Percentiles rank a stretch among this genome's conserved stretches.
Conservation (phyloP, 1,139 yeast species). For the Blastobotrys apis region DNA sequence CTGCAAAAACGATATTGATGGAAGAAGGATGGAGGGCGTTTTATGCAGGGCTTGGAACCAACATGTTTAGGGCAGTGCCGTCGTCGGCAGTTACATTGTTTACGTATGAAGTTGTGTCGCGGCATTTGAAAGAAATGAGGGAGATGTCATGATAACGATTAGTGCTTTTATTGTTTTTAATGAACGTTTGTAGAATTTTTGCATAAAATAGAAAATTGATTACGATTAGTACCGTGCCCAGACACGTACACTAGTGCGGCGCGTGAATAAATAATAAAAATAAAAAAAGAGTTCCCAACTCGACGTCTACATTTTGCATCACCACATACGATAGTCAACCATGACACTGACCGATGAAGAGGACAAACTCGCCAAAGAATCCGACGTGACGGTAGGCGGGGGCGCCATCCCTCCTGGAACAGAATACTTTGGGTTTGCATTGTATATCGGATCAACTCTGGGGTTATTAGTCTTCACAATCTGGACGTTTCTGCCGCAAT, state of each 20-base stretch:
- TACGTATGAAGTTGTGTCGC: slow-evolving; percentile 83
- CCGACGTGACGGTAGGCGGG: slow-evolving; percentile 71
- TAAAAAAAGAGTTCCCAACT: no score
- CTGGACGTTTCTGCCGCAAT: slow-evolving; percentile 69
- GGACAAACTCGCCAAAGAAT: slow-evolving; percentile 54
- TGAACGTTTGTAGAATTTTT: no score
- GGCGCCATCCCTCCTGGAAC: slow-evolving; percentile 59
- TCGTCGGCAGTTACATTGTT: slow-evolving; percentile 91
- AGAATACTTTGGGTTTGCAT: slow-evolving; percentile 77
- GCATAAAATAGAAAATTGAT: no score
- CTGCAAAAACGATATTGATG: slow-evolving; percentile 50
- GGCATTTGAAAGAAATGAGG: slow-evolving; percentile 40
- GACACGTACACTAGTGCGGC: no score
- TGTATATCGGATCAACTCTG: slow-evolving; percentile 58
- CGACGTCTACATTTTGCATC: neutral
- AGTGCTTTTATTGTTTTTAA: neutral
- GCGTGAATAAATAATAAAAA: no score
- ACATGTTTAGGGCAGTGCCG: slow-evolving; percentile 87
- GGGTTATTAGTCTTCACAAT: slow-evolving; percentile 50
- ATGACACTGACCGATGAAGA: slow-evolving; percentile 8
- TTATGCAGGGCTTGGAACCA: slow-evolving; percentile 85
- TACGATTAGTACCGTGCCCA: no score
- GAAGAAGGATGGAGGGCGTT: slow-evolving; percentile 80
- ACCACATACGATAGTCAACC: no score
- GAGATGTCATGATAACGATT: slow-evolving; percentile 4